These are phyloP conservation scores for Yamadazyma friedrichii DNA, from an alignment of 1,139 yeast genomes.

Conservation along the genomic window DNA sequence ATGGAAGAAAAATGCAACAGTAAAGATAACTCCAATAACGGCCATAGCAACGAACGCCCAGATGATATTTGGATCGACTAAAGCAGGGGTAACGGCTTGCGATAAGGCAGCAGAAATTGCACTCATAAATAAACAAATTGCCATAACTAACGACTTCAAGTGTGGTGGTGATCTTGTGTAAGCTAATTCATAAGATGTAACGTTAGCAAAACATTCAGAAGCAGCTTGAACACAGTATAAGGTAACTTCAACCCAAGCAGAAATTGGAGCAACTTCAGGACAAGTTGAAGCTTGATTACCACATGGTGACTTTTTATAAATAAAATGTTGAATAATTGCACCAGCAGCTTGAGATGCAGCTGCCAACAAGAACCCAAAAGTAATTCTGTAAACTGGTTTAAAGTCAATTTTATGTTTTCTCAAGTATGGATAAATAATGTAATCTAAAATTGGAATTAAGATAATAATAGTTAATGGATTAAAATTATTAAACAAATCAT, in stretches of 20 bases:
- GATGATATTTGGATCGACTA: constrained; percentile 17
- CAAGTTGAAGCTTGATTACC: constrained; percentile 48
- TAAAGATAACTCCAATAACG: constrained; percentile 28
- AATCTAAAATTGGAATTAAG: constrained; percentile 63
- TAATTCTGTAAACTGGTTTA: constrained; percentile 36
- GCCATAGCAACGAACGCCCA: constrained; percentile 20
- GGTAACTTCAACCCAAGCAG: constrained; percentile 54
- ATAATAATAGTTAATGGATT: constrained; percentile 67
- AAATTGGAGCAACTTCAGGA: constrained; percentile 47
- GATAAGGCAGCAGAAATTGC: constrained; percentile 61
- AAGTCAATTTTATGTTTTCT: constrained; percentile 45
- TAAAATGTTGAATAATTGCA: constrained; percentile 35
- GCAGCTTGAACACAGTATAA: constrained; percentile 58
- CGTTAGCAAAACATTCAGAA: constrained; percentile 67
- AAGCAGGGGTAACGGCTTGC: constrained; percentile 54
- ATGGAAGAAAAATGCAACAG: constrained; percentile 41
- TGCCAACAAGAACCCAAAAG: constrained; percentile 35
- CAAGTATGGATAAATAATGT: constrained; percentile 55
- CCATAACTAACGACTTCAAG: constrained; percentile 69
- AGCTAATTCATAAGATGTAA: constrained; percentile 70
- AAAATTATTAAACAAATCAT: constrained; percentile 66
- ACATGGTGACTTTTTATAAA: constrained; percentile 39
- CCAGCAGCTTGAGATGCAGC: constrained; percentile 42
- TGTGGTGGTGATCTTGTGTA: constrained; percentile 66
- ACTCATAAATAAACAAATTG: constrained; percentile 58